Percentiles rank a stretch among this genome's conserved stretches.
phyloP scores from a whole-genome alignment of 345 rosid species.

The Arabidopsis arenosa region DNA sequence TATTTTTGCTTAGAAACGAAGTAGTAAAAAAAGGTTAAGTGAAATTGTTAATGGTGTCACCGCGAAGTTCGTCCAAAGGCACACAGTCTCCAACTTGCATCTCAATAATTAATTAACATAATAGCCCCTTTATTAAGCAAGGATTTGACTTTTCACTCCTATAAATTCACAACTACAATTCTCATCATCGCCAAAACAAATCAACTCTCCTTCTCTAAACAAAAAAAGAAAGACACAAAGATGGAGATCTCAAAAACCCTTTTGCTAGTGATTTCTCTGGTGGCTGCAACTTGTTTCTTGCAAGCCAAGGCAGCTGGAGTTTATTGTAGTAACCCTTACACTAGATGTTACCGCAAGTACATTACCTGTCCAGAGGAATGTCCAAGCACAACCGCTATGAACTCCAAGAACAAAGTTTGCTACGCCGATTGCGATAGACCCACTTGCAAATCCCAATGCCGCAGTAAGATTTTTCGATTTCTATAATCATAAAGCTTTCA shows the following conservation, averaged over 20 bases:
- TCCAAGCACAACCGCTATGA: constrained; percentile 35
- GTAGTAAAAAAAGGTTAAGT: constrained; percentile 30
- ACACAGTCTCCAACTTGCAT: constrained; percentile 23
- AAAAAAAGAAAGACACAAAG: background rate
- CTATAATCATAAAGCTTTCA: background rate
- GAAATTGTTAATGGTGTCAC: constrained; percentile 26
- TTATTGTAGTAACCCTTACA: constrained; percentile 43
- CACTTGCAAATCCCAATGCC: constrained; percentile 49
- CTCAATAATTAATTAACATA: constrained; percentile 4
- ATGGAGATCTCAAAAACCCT: constrained; percentile 42
- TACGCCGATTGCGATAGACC: constrained; percentile 49
- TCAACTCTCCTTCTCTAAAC: constrained; percentile 4
- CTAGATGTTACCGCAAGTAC: constrained; percentile 42
- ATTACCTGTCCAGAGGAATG: constrained; percentile 50
- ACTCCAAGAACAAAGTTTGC: constrained; percentile 49
- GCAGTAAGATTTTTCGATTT: constrained; percentile 32
- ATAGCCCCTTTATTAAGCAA: constrained; percentile 29
- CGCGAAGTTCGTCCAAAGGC: constrained; percentile 41
- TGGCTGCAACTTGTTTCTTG: constrained; percentile 45
- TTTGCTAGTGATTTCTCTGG: constrained; percentile 34
- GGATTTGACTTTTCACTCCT: constrained; percentile 38
- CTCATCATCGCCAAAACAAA: constrained; percentile 29
- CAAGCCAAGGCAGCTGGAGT: constrained; percentile 47
- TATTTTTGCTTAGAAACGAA: constrained; percentile 35
- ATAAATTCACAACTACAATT: constrained; percentile 33